A percentile compares a stretch with the other conserved stretches of the same genome.
These are phyloP conservation scores for Suillus clintonianus DNA, from an alignment of 768 basidiomycete species.

Conservation along the genomic window DNA sequence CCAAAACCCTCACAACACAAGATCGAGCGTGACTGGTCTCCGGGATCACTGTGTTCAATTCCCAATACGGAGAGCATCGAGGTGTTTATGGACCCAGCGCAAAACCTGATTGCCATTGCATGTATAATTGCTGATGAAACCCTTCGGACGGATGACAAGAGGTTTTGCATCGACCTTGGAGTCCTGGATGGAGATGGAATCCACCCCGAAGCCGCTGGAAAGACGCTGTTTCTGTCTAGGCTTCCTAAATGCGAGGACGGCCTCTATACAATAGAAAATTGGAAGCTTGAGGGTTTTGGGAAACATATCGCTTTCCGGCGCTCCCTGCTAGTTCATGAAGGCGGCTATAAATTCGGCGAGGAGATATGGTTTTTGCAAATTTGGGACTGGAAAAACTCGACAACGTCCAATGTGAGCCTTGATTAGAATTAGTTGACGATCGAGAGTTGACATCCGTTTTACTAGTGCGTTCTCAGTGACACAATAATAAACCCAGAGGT, in stretches of 20 bases:
- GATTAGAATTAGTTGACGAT: not conserved
- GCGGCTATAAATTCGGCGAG: not conserved
- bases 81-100: not conserved
- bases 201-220: not conserved
- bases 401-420: constrained; percentile 1
- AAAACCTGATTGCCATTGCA: not conserved
- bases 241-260: not conserved
- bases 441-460: not conserved
- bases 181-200: not conserved
- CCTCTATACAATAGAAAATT: not conserved
- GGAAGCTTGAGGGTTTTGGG: not conserved
- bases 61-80: not conserved
- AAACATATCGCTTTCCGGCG: not conserved
- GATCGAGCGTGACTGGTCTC: not conserved
- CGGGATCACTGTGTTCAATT: not conserved
- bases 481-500: not conserved
- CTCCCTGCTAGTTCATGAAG: not conserved
- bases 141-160: not conserved
- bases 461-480: constrained; percentile 1
- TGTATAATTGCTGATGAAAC: not conserved
- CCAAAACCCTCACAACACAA: not conserved
- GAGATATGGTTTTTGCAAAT: constrained; percentile 3
- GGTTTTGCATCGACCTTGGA: not conserved
- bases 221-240: not conserved
- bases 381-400: constrained; percentile 6